Base-by-base conservation (phyloP, 139 green algal species). In the Chlamydomonas asymmetrica region DNA sequence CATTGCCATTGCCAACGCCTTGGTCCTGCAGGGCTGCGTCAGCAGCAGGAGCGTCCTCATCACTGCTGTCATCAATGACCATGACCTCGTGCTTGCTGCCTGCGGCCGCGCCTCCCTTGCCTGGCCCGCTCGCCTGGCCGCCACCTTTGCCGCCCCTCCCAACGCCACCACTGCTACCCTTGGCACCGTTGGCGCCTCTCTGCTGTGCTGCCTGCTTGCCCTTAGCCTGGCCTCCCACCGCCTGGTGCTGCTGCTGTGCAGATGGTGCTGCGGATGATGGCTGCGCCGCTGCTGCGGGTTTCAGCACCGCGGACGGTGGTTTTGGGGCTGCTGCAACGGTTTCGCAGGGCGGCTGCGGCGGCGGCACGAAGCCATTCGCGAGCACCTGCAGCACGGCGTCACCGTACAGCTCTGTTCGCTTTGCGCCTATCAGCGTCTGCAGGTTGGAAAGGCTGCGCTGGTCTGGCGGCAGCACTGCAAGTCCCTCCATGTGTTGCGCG, bases 401-500 rank as follows among this genome's bases (percentile, higher is more conserved):
- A 25, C 71, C 71, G 57, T 77, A 70, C 59, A 77, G 41, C 43
- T 77, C 71, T 43, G 62, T 70, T 34, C 71, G 18, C 32, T 59
- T 41, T 27, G 29, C 71, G 34, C 71, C 71, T 16, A 77, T 59
- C 20, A 43, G 41, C 22, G 20, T 3, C 18, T 43, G 59, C 32
- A 77, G 20, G 4, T 43, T 34, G 25, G 23, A 20, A 7, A 39
- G 40, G 18, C 41, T 32, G 9, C n/a, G 32, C 59, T 1, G 41
- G 45, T 25, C 45, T n/a, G n/a, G n/a, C 45, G 45, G 13, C 57
- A 77, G 59, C 27, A 59, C 57, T 20, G 13, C n/a, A 29, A 77
- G 71, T 35, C 41, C 71, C 43, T 8, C 34, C 40, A 77, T 22
- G 59, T 77, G 71, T 59, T 70, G 59, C 2, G 31, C 32, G 31